Percentiles rank a stretch among this genome's conserved stretches.
Evolutionary conservation across 257 asterid genomes (phyloP).

Genomic region (Solanum chiquidenum): DNA sequence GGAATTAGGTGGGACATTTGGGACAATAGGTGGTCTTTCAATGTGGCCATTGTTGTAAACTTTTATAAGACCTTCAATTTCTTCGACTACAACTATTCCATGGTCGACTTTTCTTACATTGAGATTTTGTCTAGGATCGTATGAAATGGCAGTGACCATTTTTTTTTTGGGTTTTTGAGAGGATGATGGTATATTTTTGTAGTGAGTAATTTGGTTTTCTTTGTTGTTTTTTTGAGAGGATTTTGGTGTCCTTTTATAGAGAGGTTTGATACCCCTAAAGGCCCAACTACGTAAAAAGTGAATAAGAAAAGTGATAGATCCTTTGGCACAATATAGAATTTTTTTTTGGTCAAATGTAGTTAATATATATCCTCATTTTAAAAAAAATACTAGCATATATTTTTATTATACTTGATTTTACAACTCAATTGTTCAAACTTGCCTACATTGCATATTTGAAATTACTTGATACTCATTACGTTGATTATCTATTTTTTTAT

Average conservation of each 20-base stretch:
- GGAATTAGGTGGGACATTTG: background rate
- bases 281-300: background rate
- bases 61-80: background rate
- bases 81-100: background rate
- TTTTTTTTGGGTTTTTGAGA: background rate
- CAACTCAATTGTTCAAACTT: too few relatives aligned
- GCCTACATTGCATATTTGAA: too few relatives aligned
- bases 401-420: too few relatives aligned
- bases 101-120: background rate
- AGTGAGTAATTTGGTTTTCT: background rate
- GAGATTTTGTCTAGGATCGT: conserved; percentile 1
- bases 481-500: too few relatives aligned
- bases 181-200: background rate
- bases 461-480: too few relatives aligned
- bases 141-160: background rate
- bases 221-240: background rate
- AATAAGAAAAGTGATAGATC: background rate
- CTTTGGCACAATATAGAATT: background rate
- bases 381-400: too few relatives aligned
- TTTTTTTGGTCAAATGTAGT: background rate
- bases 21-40: background rate
- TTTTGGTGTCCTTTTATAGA: background rate
- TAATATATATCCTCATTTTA: too few relatives aligned
- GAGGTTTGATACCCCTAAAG: background rate
- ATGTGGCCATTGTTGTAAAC: conserved; percentile 1